Evolutionary conservation across 805 yeast species (phyloP), one percentile per base, ranked within the genome.

Genomic region (Barnettozyma populi): DNA sequence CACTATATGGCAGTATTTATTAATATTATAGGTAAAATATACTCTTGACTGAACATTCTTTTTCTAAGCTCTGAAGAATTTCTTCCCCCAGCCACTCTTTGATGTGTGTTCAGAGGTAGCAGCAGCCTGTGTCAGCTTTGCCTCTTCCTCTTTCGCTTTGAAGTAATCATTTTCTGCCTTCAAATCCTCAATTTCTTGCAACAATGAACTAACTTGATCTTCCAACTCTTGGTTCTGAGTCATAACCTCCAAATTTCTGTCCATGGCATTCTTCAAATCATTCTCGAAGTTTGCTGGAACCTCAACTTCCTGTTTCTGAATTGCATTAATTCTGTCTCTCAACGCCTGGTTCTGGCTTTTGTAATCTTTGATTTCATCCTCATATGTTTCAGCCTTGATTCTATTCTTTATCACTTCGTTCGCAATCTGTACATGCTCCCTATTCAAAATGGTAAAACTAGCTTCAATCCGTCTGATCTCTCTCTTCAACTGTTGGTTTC

Each of bases 361-460:
- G 43, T 90, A 67, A 40, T 82, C 86, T 23, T 70, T 74, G 51
- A 87, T 86, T 50, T 88, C 95, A 56, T 87, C 92, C 43, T 76
- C 71, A 23, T 92, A 64, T 31, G 84, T 83, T 2, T 95, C 96
- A 23, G 86, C 72, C 46, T 73, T 76, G 36, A 90, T 78, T 59
- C 94, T 82, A 36, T 86, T 84, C 53, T 79, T 80, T 31, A 92
- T 89, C 82, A 94, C 79, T 54, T 82, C 88, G 66, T 90, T 92
- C 4, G 96, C 95, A 35, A 90, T 79, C 46, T 79, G 85, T 25
- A 90, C 79, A 64, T 94, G 97, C 59, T 90, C 97, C 51, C 79
- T 73, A 61, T 87, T 89, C 50, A 92, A 69, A 2, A 79, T 69
- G 3, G 84, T 78, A 59, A 82, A 82, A 20, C 83, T 77, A 16